Base-by-base conservation (phyloP, 2,329 filamentous ascomycete genomes). In the Diplodia scrobiculata region DNA sequence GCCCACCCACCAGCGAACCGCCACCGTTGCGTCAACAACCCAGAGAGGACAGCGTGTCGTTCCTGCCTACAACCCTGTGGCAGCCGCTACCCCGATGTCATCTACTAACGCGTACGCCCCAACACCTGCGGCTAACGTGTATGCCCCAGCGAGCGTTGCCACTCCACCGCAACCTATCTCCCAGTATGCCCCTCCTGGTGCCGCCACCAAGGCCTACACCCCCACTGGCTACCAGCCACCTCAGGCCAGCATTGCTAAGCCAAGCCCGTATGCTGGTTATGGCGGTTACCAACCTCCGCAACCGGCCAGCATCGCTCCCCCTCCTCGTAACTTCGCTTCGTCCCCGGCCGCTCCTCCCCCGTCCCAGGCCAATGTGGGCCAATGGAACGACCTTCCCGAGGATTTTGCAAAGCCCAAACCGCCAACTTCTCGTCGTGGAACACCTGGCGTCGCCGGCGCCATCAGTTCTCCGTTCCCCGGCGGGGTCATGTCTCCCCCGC, bases 351-450 rank as follows among this genome's bases (percentile, higher is more conserved):
- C 81, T 17, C 83, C 87, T 48, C 88, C 92, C 25, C 87, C 91
- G 19, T 86, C 91, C 10, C 87, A 87, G 73, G 82, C 88, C 73
- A 89, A 90, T 69, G 88, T 89, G 69, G 86, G 89, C 32, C 90
- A 91, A 71, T 99, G 95, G 95, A 99, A 99, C 72, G 95, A 99
- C 77, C 89, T 96, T 62, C 95, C 95, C 1, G 85, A 97, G 66
- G 65, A 62, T 29, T 87, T 98, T 70, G 76, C 80, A 53, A 84
- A 70, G 19, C 81, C 85, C 64, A 84, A 70, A 21, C 81, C 85
- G 65, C 84, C 89, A 14, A 50, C 45, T 21, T 84, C 89, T 25
- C 87, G 93, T 70, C 87, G 89, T 74, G 84, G 84, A 53, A 97
- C 94, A 0, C 92, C 93, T 65, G 81, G 87, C 21, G 74, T 74